Base-by-base conservation (phyloP, 2,329 filamentous ascomycete species). In the Fusarium decemcellulare region DNA sequence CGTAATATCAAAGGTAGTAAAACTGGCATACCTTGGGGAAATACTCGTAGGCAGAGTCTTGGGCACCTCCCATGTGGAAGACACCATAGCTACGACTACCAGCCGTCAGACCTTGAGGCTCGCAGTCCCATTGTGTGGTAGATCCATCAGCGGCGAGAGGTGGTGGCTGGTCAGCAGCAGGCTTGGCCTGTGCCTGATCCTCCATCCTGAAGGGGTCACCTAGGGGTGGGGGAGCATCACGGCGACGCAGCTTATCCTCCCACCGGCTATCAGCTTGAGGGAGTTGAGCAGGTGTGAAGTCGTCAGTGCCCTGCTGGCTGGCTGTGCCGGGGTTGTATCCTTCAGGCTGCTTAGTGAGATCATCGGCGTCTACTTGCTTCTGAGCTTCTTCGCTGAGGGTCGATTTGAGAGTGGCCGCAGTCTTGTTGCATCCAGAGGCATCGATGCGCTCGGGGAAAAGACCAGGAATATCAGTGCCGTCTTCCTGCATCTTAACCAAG, bases 371-470 rank as follows among this genome's bases (percentile, higher is more conserved):
- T 6, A 79, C 53, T 54, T 80, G 78, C 12, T 77, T 68, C 72
- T 82, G 77, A 0, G 79, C 80, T 32, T 79, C 76, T 15, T 72
- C 55, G 55, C 79, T 84, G 15, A 79, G 72, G 23, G 66, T 67
- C 50, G 75, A 67, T 7, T 69, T 60, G 18, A 75, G 43, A 6
- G 72, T 72, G 11, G 78, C 77, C 1, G 84, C 84, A 1, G 87
- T 86, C 61, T 81, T 84, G 74, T 93, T 91, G 78, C 94, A 97
- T 6, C 94, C 94, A 29, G 91, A 92, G 10, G 92, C 90, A 80
- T 97, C 93, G 12, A 98, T 81, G 40, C 83, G 84, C 68, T 93
- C 87, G 0, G 95, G 94, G 83, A 95, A 97, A 74, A 97, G 87
- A 2, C 95, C 94, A 2, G 92, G 89, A 8, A 97, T 82, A 4